Evolutionary conservation across 352 stramenopile species (phyloP).

Genomic region (Lagenidium giganteum): DNA sequence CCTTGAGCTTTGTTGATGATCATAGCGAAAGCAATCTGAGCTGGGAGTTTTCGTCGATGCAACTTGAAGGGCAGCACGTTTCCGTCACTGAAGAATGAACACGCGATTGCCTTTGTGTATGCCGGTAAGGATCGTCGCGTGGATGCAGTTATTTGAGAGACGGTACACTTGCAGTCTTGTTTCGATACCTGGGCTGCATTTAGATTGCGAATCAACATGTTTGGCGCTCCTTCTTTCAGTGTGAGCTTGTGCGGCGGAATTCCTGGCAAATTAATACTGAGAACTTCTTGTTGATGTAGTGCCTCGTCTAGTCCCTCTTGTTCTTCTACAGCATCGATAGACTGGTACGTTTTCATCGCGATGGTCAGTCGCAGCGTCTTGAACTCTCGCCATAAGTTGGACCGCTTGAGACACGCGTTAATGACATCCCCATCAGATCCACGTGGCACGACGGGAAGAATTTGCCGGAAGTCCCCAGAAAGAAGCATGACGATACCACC

Average conservation of each 20-base stretch:
- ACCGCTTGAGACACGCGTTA: background rate
- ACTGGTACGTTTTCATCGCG: background rate
- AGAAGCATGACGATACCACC: constrained; percentile 2
- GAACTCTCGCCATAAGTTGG: background rate
- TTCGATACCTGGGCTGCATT: constrained; percentile 17
- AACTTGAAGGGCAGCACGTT: constrained; percentile 6
- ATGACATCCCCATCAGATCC: background rate
- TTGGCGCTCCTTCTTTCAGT: constrained; percentile 9
- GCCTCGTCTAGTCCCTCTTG: no score
- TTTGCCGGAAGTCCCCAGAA: constrained; percentile 6
- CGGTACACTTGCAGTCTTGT: constrained; percentile 15
- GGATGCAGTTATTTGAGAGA: constrained; percentile 15
- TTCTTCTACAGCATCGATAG: no score
- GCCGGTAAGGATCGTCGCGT: constrained; percentile 18
- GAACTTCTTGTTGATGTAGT: no score
- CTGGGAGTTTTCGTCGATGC: constrained; percentile 6
- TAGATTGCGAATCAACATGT: constrained; percentile 28
- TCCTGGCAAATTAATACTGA: constrained; percentile 11
- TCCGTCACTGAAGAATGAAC: constrained; percentile 9
- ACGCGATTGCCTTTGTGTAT: constrained; percentile 1
- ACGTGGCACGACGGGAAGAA: constrained; percentile 4
- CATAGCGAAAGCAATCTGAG: constrained; percentile 13
- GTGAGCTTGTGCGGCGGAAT: constrained; percentile 18
- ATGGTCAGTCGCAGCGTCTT: background rate
- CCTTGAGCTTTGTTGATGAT: constrained; percentile 20